Conservation (phyloP, 495 filamentous ascomycete species). For the Daldinia vernicosa region DNA sequence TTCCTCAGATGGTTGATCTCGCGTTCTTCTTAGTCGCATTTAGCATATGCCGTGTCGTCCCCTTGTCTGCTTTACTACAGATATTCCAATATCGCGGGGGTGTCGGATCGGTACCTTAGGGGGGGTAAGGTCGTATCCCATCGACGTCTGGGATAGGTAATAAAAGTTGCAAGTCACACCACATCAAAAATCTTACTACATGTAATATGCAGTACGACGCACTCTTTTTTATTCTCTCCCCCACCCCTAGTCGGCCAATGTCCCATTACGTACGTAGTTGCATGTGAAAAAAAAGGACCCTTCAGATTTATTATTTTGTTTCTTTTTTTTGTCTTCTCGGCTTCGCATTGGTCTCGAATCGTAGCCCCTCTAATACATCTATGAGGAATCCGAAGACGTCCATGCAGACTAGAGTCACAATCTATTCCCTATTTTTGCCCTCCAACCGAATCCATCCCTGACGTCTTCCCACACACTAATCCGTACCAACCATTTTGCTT, state of each 20-base stretch:
- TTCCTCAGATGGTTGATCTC: slow-evolving; percentile 32
- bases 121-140: slow-evolving; percentile 38
- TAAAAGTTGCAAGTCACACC: slow-evolving; percentile 32
- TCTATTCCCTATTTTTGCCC: slow-evolving; percentile 43
- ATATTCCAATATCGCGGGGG: slow-evolving; percentile 38
- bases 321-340: slow-evolving; percentile 23
- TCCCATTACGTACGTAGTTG: slow-evolving; percentile 34
- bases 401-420: slow-evolving; percentile 47
- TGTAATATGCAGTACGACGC: slow-evolving; percentile 40
- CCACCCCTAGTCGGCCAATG: slow-evolving; percentile 22
- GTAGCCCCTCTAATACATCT: slow-evolving; percentile 43
- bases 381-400: slow-evolving; percentile 46
- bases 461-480: slow-evolving; percentile 26
- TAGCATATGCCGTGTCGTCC: slow-evolving; percentile 42
- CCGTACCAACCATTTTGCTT: slow-evolving; percentile 39
- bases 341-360: slow-evolving; percentile 42
- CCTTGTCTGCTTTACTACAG: slow-evolving; percentile 29
- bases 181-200: slow-evolving; percentile 42
- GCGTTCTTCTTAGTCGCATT: slow-evolving; percentile 36
- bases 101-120: slow-evolving; percentile 39
- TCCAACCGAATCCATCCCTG: slow-evolving; percentile 38
- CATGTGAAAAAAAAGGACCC: slow-evolving; percentile 38
- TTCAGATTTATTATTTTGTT: slow-evolving; percentile 19
- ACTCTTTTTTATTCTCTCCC: not conserved
- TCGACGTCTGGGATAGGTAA: slow-evolving; percentile 39